A percentile compares a stretch with the other conserved stretches of the same genome.
phyloP scores from a whole-genome alignment of 164 flowering plant species.

The Platanus orientalis region DNA sequence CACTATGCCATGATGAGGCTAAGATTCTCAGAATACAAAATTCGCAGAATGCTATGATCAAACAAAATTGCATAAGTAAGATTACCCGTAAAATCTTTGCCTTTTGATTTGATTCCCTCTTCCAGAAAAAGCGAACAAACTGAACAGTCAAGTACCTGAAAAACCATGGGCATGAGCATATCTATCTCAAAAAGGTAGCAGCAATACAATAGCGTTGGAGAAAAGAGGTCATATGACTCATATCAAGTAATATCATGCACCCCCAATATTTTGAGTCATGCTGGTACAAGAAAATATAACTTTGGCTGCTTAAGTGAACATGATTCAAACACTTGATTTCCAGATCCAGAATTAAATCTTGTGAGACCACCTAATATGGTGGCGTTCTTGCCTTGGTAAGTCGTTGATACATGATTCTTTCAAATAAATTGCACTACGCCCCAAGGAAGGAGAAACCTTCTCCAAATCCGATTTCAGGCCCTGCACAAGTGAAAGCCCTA shows the following conservation, averaged over 20 bases:
- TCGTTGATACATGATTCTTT: constrained; percentile 88
- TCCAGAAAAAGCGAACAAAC: constrained; percentile 99
- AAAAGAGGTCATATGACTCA: not conserved
- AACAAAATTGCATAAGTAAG: constrained; percentile 1
- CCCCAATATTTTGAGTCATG: too few relatives aligned
- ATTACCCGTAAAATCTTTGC: constrained; percentile 95
- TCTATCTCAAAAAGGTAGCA: not conserved
- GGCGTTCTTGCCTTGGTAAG: constrained; percentile 70
- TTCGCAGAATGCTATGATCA: not conserved
- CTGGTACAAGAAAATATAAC: too few relatives aligned
- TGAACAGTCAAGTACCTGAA: constrained; percentile 91
- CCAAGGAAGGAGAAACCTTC: constrained; percentile 86
- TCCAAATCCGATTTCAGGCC: constrained; percentile 89
- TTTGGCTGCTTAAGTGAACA: not conserved
- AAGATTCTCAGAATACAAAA: constrained; percentile 1
- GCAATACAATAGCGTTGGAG: not conserved
- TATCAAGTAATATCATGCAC: not conserved
- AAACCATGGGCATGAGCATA: constrained; percentile 3
- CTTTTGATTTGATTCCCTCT: constrained; percentile 94
- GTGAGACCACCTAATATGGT: not conserved
- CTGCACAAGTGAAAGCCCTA: constrained; percentile 37
- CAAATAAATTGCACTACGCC: constrained; percentile 83
- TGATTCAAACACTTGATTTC: not conserved
- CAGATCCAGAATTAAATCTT: too few relatives aligned
- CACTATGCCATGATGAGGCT: too few relatives aligned